phyloP scores from a whole-genome alignment of 2,329 filamentous ascomycete genomes.

The Alternaria sp. region DNA sequence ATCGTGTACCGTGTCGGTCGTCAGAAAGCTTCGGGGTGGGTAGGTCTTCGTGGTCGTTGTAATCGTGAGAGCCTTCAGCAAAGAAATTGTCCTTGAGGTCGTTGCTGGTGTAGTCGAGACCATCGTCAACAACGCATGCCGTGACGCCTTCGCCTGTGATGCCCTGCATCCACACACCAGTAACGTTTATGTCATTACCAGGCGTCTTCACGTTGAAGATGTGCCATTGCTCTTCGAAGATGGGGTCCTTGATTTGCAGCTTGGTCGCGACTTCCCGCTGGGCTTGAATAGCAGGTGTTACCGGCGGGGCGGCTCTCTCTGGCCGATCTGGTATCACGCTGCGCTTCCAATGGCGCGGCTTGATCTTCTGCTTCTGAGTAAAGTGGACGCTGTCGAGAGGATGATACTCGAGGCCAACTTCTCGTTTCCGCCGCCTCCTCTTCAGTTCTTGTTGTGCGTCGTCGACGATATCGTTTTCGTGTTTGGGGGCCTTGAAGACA shows the following conservation, averaged over 20 bases:
- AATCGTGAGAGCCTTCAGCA: conserved; percentile 91
- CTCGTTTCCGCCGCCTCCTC: conserved; percentile 70
- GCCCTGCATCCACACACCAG: conserved; percentile 87
- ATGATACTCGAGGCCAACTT: conserved; percentile 57
- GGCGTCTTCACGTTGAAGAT: conserved; percentile 81
- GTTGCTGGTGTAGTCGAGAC: conserved; percentile 92
- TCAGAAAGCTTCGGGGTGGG: conserved; percentile 85
- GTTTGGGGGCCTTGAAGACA: conserved; percentile 77
- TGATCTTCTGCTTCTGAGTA: conserved; percentile 78
- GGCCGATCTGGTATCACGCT: conserved; percentile 43
- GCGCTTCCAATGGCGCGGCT: conserved; percentile 70
- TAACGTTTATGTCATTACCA: conserved; percentile 97
- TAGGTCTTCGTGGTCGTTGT: conserved; percentile 83
- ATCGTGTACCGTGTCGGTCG: conserved; percentile 91
- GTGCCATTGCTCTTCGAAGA: conserved; percentile 96
- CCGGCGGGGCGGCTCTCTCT: conserved; percentile 33
- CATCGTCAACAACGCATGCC: conserved; percentile 95
- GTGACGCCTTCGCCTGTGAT: conserved; percentile 90
- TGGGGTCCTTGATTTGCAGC: conserved; percentile 85
- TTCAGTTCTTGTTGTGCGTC: conserved; percentile 62
- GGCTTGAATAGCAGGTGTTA: conserved; percentile 59
- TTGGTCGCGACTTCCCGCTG: conserved; percentile 56
- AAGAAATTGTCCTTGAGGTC: conserved; percentile 96
- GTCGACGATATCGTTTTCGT: conserved; percentile 64
- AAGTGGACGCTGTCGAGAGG: conserved; percentile 78